These are phyloP conservation scores for Cyclotella sp. DNA, from an alignment of 108 stramenopile genomes.

Conservation along the genomic window DNA sequence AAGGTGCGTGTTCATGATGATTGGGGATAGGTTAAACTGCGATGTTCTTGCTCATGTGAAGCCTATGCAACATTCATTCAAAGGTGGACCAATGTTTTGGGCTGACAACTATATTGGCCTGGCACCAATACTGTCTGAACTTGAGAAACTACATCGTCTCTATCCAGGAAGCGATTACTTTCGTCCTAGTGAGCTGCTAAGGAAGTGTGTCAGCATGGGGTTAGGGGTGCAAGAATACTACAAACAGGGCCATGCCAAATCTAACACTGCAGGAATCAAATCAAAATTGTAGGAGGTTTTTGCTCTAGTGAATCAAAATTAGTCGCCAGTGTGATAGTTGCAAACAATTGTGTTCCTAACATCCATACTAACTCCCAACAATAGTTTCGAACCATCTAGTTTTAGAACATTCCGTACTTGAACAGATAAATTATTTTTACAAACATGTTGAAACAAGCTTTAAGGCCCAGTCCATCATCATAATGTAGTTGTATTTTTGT, in stretches of 20 bases:
- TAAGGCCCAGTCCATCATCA: too few species aligned
- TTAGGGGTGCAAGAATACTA: conserved; percentile 82
- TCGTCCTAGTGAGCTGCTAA: conserved; percentile 72
- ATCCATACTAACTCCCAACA: too few species aligned
- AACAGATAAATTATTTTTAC: too few species aligned
- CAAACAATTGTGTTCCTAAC: background rate
- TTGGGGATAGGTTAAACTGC: background rate
- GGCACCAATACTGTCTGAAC: conserved; percentile 50
- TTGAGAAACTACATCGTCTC: conserved; percentile 57
- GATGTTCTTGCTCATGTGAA: background rate
- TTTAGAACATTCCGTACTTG: too few species aligned
- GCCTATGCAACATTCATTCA: background rate
- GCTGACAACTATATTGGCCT: conserved; percentile 88
- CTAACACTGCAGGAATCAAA: background rate
- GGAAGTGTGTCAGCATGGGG: conserved; percentile 63
- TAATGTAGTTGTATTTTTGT: too few species aligned
- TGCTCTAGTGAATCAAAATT: too few species aligned
- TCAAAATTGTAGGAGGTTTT: conserved; percentile 26
- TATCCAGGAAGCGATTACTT: conserved; percentile 82
- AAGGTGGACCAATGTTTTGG: conserved; percentile 90
- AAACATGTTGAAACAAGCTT: too few species aligned
- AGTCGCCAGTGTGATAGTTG: background rate
- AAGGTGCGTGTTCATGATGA: conserved; percentile 54
- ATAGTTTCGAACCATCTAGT: too few species aligned
- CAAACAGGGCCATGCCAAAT: conserved; percentile 5